Evolutionary conservation across 2,329 filamentous ascomycete genomes (phyloP).

Genomic region (Xylariaceae sp.): DNA sequence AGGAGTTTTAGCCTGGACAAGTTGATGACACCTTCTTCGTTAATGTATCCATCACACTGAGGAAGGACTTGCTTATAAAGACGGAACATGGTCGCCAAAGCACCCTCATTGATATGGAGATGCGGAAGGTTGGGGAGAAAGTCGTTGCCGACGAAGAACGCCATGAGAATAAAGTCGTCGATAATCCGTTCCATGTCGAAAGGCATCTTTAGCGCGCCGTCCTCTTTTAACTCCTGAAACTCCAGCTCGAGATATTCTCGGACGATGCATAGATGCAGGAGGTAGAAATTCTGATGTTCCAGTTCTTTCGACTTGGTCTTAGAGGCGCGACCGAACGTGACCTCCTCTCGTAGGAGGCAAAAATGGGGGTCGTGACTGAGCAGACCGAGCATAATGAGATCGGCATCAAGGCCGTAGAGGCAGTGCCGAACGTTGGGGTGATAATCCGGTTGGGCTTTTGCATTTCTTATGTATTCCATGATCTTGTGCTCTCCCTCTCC

Average conservation of each 20-base stretch:
- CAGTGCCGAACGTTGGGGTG: slow-evolving; percentile 93
- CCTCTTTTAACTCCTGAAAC: slow-evolving; percentile 83
- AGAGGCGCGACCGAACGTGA: slow-evolving; percentile 86
- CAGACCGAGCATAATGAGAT: slow-evolving; percentile 96
- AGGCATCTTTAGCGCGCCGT: slow-evolving; percentile 64
- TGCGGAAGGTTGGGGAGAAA: slow-evolving; percentile 96
- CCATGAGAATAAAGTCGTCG: slow-evolving; percentile 99
- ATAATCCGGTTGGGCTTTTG: slow-evolving; percentile 91
- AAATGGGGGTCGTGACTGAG: slow-evolving; percentile 98
- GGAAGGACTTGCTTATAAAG: slow-evolving; percentile 90
- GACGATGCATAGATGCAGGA: slow-evolving; percentile 96
- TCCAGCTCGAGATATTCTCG: slow-evolving; percentile 95
- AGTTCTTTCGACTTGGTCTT: slow-evolving; percentile 91
- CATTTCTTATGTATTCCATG: slow-evolving; percentile 99
- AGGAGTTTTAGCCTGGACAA: slow-evolving; percentile 71
- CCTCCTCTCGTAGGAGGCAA: slow-evolving; percentile 92
- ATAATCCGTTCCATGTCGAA: slow-evolving; percentile 96
- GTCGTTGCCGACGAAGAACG: slow-evolving; percentile 98
- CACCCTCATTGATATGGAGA: slow-evolving; percentile 96
- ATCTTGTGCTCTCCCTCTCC: slow-evolving; percentile 99
- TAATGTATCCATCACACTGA: slow-evolving; percentile 87
- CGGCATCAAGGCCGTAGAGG: slow-evolving; percentile 92
- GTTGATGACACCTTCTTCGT: slow-evolving; percentile 90
- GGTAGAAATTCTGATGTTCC: slow-evolving; percentile 97
- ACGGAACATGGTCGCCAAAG: slow-evolving; percentile 93